Conservation (phyloP, 2,329 filamentous ascomycete species). For the Fusarium graminum region DNA sequence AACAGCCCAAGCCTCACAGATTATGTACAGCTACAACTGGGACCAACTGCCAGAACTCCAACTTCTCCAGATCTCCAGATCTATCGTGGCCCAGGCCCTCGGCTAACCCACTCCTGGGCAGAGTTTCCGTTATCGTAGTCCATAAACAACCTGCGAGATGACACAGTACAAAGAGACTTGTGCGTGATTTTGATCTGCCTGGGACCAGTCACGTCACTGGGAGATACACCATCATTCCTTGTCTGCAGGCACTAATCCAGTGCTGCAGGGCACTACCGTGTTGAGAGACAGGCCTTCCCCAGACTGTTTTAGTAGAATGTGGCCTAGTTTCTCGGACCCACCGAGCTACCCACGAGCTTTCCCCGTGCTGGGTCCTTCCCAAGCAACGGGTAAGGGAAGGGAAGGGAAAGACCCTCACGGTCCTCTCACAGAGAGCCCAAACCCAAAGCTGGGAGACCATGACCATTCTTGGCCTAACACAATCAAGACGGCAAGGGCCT, state of each 20-base stretch:
- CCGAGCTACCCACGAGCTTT: conserved; percentile 25
- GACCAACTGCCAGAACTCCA: conserved; percentile 1
- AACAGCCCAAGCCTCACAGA: conserved; percentile 9
- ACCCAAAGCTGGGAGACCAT: neutral
- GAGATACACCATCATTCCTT: conserved; percentile 16
- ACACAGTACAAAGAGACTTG: conserved; percentile 1
- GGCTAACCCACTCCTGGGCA: conserved; percentile 1
- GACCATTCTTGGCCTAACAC: neutral
- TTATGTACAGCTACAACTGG: neutral
- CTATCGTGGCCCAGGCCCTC: neutral
- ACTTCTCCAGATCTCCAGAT: conserved; percentile 4
- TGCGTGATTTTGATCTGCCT: conserved; percentile 2
- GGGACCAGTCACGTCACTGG: conserved; percentile 4
- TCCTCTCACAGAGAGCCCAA: too few species aligned
- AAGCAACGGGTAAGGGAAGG: too few species aligned
- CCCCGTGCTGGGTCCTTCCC: conserved; percentile 15
- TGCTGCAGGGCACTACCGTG: neutral
- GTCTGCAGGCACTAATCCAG: conserved; percentile 6
- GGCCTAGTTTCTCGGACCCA: conserved; percentile 17
- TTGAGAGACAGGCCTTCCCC: conserved; percentile 2
- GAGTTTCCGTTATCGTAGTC: conserved; percentile 6
- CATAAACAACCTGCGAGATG: conserved; percentile 11
- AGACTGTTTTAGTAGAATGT: neutral
- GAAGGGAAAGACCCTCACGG: too few species aligned
- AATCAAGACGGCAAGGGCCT: conserved; percentile 11